Evolutionary conservation across 805 yeast species (phyloP), one percentile per base, ranked within the genome.

Genomic region (Yamadazyma akitaensis): DNA sequence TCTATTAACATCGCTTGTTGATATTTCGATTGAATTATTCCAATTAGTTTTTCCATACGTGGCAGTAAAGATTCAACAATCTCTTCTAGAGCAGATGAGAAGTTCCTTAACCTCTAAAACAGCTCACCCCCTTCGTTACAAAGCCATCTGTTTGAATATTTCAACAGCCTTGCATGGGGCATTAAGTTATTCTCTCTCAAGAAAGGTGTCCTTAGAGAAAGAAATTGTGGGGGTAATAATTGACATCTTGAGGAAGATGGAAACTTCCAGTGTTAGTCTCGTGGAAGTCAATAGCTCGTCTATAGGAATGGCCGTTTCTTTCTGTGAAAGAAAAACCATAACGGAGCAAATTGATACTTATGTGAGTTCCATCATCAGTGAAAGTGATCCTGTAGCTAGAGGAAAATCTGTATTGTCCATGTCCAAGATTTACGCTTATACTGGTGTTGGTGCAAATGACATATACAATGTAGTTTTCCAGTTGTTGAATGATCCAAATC

Each of bases 61-160:
- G 53, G 80, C 91, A 7, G 65, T 80, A 4, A 87, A 88, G 51
- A 85, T 94, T 44, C 97, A 92, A 58, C 83, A 85, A 48, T 89
- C 97, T 0, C 73, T 94, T n/a, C 64, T 94, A 17, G 97, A 92
- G 57, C 87, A 83, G 44, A 64, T 94, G 51, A 76, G 90, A 53
- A 70, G 84, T 3, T 62, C 73, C 1, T 48, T 77, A 40, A 70
- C 79, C 25, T 65, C 73, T 26, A 56, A 66, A 51, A 43, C 58
- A 0, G 46, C 58, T 12, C 72, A 68, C 45, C 66, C 70, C 0
- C 49, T 68, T 21, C 54, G 77, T 31, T 48, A 50, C 14, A 59
- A 59, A 40, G 87, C 91, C 0, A 71, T 85, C 8, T 63, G 75
- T 1, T 70, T 84, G 4, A 91, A 91, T 57, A 62, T 79, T 1